Conservation (phyloP, 208 protist genomes). For the Trypanosoma cruzi region DNA sequence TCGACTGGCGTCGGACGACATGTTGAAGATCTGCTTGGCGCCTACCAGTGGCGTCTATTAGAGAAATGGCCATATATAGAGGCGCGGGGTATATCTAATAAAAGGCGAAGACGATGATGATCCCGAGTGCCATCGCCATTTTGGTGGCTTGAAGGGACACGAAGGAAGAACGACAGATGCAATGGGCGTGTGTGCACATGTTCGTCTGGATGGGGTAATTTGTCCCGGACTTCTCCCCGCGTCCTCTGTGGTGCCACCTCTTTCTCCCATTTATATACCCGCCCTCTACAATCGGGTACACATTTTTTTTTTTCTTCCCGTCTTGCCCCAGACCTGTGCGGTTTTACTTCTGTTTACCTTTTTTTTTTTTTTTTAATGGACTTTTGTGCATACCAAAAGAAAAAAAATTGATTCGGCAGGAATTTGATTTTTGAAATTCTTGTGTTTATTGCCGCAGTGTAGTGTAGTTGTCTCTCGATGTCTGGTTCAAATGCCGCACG, state of each 20-base stretch:
- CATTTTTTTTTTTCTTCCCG: constrained; percentile 13
- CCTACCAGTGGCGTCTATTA: constrained; percentile 77
- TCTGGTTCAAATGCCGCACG: too few species aligned
- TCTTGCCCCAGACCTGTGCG: not conserved
- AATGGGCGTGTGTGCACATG: not conserved
- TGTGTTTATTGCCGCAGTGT: too few species aligned
- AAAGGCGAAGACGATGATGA: not conserved
- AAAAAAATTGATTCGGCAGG: too few species aligned
- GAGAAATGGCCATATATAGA: not conserved
- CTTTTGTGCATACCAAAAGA: too few species aligned
- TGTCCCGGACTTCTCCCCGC: not conserved
- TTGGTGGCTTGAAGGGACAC: not conserved
- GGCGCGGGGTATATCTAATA: not conserved
- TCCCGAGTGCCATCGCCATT: not conserved
- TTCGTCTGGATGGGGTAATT: too few species aligned
- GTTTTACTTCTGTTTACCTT: not conserved
- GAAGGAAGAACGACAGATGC: not conserved
- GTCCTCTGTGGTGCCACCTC: not conserved
- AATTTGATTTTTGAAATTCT: too few species aligned
- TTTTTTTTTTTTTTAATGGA: constrained; percentile 1
- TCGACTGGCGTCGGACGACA: constrained; percentile 65
- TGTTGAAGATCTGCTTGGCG: constrained; percentile 68
- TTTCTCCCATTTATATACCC: not conserved
- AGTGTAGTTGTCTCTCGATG: too few species aligned
- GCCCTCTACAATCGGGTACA: not conserved